A percentile compares a stretch with the other conserved stretches of the same genome.
These are phyloP conservation scores for Prunus mongolica DNA, from an alignment of 306 rosid genomes.

Conservation along the genomic window DNA sequence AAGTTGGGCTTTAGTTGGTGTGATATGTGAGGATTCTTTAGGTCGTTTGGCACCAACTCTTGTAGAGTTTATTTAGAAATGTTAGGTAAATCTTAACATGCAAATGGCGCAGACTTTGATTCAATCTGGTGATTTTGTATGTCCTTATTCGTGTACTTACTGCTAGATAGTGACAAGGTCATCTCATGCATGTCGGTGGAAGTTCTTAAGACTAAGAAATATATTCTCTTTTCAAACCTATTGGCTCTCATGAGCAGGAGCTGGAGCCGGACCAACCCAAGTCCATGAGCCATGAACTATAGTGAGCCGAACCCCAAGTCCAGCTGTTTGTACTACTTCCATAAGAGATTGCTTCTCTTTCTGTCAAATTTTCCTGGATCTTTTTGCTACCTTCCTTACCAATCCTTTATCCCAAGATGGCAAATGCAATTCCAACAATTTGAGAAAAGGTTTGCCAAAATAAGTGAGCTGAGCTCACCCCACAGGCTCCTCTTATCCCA, in stretches of 20 bases:
- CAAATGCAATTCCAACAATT: neutral
- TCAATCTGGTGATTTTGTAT: neutral
- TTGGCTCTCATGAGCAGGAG: neutral
- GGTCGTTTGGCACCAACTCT: neutral
- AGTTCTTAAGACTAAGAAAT: neutral
- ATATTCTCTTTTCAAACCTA: neutral
- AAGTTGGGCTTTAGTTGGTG: neutral
- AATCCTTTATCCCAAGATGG: neutral
- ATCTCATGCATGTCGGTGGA: neutral
- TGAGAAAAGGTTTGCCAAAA: slow-evolving; percentile 6
- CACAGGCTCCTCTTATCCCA: neutral
- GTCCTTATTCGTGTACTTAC: neutral
- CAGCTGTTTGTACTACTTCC: neutral
- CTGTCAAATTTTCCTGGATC: neutral
- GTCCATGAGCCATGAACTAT: neutral
- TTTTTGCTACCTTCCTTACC: neutral
- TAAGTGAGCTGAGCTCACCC: neutral
- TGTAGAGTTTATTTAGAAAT: neutral
- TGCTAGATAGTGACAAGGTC: neutral
- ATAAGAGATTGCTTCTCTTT: neutral
- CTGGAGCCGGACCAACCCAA: neutral
- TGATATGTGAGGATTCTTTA: neutral
- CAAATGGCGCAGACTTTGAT: neutral
- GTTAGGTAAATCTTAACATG: neutral
- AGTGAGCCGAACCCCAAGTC: neutral